Conservation (phyloP, 1,284 basidiomycete genomes). For the Clitocybe nebularis region DNA sequence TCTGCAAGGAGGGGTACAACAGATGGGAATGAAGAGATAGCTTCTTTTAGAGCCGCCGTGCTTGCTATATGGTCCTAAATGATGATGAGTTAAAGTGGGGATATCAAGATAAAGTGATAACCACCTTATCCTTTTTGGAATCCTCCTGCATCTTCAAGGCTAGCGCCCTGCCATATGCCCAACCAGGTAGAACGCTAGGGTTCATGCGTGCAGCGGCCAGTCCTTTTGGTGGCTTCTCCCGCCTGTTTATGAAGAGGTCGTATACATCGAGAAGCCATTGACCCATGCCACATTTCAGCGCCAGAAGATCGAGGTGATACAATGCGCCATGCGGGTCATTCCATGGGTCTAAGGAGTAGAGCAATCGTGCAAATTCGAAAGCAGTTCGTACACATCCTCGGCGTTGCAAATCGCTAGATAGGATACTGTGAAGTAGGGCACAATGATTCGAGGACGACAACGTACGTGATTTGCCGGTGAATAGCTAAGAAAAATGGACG, state of each 20-base stretch:
- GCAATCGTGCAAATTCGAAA: constrained; percentile 82
- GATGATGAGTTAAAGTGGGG: background rate
- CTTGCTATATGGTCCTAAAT: constrained; percentile 51
- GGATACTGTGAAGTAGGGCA: background rate
- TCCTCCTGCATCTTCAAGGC: constrained; percentile 61
- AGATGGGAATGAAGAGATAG: constrained; percentile 75
- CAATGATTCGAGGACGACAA: constrained; percentile 13
- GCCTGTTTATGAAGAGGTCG: constrained; percentile 36
- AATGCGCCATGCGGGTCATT: constrained; percentile 82
- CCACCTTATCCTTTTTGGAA: constrained; percentile 42
- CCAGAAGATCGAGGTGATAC: constrained; percentile 82
- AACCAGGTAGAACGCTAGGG: constrained; percentile 71
- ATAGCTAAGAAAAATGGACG: constrained; percentile 82
- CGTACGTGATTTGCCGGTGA: constrained; percentile 74
- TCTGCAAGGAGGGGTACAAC: constrained; percentile 79
- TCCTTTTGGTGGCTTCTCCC: constrained; percentile 21
- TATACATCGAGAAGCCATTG: constrained; percentile 77
- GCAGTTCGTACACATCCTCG: constrained; percentile 84
- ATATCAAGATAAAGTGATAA: constrained; percentile 14
- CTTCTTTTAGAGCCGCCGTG: constrained; percentile 65
- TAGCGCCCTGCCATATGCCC: constrained; percentile 75
- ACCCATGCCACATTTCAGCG: constrained; percentile 74
- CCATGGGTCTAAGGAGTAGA: constrained; percentile 80
- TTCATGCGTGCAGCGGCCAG: constrained; percentile 38
- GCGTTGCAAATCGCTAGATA: constrained; percentile 67